A percentile compares a stretch with the other conserved stretches of the same genome.
Conservation (phyloP, 805 yeast genomes). For the Scheffersomyces ergatensis region DNA sequence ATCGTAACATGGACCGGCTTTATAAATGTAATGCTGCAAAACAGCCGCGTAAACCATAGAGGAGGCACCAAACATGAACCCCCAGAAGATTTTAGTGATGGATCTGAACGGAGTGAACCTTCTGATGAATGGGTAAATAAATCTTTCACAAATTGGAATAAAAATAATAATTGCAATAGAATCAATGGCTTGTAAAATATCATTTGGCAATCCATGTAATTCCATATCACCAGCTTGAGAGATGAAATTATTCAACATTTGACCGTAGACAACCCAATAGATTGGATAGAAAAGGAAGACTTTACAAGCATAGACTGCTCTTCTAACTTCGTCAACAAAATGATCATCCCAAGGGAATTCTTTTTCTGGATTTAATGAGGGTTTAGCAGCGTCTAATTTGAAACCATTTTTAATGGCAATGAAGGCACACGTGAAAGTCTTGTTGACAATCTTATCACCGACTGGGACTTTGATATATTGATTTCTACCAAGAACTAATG, state of each 20-base stretch:
- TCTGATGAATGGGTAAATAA: constrained; percentile 48
- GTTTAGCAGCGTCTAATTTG: constrained; percentile 55
- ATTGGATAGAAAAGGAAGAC: constrained; percentile 70
- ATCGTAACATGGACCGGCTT: constrained; percentile 72
- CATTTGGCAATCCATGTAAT: constrained; percentile 76
- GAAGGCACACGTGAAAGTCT: constrained; percentile 44
- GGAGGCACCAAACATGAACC: constrained; percentile 62
- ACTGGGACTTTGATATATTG: constrained; percentile 59
- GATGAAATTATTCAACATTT: constrained; percentile 70
- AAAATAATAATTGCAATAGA: constrained; percentile 74
- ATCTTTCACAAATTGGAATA: constrained; percentile 66
- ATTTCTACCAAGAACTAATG: constrained; percentile 53
- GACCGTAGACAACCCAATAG: constrained; percentile 71
- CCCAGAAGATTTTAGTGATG: constrained; percentile 66
- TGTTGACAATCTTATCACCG: constrained; percentile 57
- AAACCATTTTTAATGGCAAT: constrained; percentile 47
- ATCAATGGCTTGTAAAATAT: constrained; percentile 72
- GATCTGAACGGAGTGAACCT: constrained; percentile 59
- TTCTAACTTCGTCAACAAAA: constrained; percentile 70
- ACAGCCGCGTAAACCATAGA: constrained; percentile 78
- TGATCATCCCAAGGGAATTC: constrained; percentile 60
- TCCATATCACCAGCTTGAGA: constrained; percentile 76
- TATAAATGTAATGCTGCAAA: constrained; percentile 66
- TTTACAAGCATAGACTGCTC: constrained; percentile 68
- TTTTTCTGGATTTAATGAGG: constrained; percentile 47